phyloP scores from a whole-genome alignment of 441 rosid genomes.

The Kokia cookei region DNA sequence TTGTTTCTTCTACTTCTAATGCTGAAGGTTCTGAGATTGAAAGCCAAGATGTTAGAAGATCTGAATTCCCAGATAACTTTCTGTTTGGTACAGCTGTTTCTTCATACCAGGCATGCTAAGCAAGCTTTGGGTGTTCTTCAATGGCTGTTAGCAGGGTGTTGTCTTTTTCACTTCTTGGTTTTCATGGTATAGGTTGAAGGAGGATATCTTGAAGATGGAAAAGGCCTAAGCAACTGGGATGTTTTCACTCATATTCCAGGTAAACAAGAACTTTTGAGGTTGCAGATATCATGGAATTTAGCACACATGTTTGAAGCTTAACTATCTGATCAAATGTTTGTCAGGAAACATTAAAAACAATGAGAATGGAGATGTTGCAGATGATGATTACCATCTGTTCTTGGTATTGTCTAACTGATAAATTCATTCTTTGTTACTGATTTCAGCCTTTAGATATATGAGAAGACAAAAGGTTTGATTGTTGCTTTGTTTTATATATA shows the following conservation, averaged over 20 bases:
- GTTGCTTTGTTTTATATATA: not conserved
- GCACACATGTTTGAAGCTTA: not conserved
- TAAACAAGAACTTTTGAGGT: not conserved
- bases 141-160: not conserved
- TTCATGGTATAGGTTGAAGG: constrained; percentile 35
- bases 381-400: not conserved
- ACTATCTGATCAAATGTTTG: not conserved
- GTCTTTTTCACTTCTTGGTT: not conserved
- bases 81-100: constrained; percentile 36
- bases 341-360: not conserved
- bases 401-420: not conserved
- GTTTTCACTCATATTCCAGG: constrained; percentile 35
- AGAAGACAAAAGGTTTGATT: not conserved
- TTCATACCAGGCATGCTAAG: constrained; percentile 22
- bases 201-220: constrained; percentile 36
- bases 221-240: constrained; percentile 40
- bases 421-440: not conserved
- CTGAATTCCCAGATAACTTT: constrained; percentile 32
- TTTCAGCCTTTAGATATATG: not conserved
- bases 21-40: not conserved
- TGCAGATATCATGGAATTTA: not conserved
- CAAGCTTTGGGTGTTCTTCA: not conserved
- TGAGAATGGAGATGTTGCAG: not conserved
- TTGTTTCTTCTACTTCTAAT: not conserved
- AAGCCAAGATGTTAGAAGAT: constrained; percentile 16